These are phyloP conservation scores for Knufia fluminis DNA, from an alignment of 2,329 filamentous ascomycete species.

Conservation along the genomic window DNA sequence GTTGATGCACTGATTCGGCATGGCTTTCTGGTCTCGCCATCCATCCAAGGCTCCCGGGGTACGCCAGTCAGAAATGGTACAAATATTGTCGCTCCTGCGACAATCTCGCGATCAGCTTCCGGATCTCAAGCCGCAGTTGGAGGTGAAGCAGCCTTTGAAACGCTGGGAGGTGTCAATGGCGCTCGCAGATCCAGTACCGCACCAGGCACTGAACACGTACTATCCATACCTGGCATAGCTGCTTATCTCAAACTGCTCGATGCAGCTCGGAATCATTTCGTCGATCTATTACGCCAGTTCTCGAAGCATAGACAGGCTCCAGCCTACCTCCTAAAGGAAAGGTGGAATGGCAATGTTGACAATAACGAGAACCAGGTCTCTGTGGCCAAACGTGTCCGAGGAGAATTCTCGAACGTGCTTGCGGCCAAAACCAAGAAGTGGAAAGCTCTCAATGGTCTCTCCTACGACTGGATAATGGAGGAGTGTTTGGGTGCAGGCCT, in stretches of 20 bases:
- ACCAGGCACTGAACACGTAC: slow-evolving; percentile 30
- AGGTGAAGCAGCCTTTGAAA: slow-evolving; percentile 22
- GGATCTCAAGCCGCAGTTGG: slow-evolving; percentile 27
- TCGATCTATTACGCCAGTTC: slow-evolving; percentile 42
- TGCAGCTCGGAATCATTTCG: slow-evolving; percentile 45
- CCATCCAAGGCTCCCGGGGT: slow-evolving; percentile 20
- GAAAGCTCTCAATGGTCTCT: slow-evolving; percentile 50
- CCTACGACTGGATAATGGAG: slow-evolving; percentile 52
- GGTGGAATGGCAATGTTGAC: slow-evolving; percentile 55
- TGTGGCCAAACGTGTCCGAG: slow-evolving; percentile 44
- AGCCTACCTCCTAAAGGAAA: slow-evolving; percentile 45
- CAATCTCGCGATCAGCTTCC: slow-evolving; percentile 28
- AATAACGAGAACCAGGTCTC: slow-evolving; percentile 34
- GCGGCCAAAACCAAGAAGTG: slow-evolving; percentile 55
- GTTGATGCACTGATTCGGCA: slow-evolving; percentile 40
- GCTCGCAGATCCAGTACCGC: slow-evolving; percentile 13
- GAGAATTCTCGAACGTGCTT: slow-evolving; percentile 47
- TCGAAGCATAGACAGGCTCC: slow-evolving; percentile 45
- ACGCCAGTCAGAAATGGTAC: slow-evolving; percentile 14
- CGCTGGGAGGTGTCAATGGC: slow-evolving; percentile 20
- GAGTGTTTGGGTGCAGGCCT: slow-evolving; percentile 53
- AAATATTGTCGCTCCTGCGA: slow-evolving; percentile 17
- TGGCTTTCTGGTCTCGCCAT: slow-evolving; percentile 47
- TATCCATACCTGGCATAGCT: slow-evolving; percentile 52
- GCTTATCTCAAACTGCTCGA: slow-evolving; percentile 50